These are phyloP conservation scores for Blastomyces gilchristii DNA, from an alignment of 2,329 filamentous ascomycete genomes.

Conservation along the genomic window DNA sequence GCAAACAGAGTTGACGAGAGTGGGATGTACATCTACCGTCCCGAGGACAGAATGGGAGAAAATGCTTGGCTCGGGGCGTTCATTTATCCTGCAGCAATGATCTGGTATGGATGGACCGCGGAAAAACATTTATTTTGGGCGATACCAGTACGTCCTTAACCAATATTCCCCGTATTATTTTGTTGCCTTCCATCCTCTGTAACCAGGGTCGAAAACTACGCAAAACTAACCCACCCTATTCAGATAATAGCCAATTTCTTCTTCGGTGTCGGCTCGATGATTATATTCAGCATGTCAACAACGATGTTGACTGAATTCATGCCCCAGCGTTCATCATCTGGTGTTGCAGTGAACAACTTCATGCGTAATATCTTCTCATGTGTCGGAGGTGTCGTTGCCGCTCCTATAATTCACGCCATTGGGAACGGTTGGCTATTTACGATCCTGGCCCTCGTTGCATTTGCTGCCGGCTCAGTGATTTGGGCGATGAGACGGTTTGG, in stretches of 20 bases:
- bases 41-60: constrained; percentile 73
- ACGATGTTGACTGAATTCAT: constrained; percentile 84
- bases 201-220: constrained; percentile 7
- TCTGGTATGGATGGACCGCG: constrained; percentile 69
- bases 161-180: neutral
- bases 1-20: constrained; percentile 58
- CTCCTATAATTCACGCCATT: constrained; percentile 59
- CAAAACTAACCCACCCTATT: constrained; percentile 7
- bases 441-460: constrained; percentile 44
- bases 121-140: constrained; percentile 54
- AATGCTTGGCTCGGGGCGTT: constrained; percentile 68
- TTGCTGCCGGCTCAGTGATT: constrained; percentile 51
- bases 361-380: constrained; percentile 68
- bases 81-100: constrained; percentile 58
- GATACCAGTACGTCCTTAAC: constrained; percentile 37
- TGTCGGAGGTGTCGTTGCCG: constrained; percentile 57
- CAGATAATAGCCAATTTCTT: constrained; percentile 56
- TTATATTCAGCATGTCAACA: constrained; percentile 62
- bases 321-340: constrained; percentile 57
- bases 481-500: constrained; percentile 52
- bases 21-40: constrained; percentile 57
- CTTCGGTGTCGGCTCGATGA: constrained; percentile 69
- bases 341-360: constrained; percentile 74
- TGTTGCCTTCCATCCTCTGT: neutral
- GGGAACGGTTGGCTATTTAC: constrained; percentile 71